Percentiles rank a stretch among this genome's conserved stretches.
Evolutionary conservation across 352 stramenopile genomes (phyloP).

Genomic region (Pilasporangium apinafurcum): DNA sequence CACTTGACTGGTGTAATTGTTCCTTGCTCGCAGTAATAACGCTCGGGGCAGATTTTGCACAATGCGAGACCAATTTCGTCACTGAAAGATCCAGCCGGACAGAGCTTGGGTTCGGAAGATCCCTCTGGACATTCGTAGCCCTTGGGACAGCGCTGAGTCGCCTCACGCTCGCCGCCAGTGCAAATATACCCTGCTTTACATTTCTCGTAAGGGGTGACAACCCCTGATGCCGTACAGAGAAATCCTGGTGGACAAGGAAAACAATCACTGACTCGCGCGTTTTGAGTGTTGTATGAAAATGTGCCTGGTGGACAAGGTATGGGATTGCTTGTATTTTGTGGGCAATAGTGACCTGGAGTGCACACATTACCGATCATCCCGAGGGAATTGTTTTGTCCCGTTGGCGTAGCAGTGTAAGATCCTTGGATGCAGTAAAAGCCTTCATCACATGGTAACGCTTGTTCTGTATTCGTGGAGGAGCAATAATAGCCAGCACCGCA

Average conservation of each 20-base stretch:
- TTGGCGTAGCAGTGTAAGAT: slow-evolving; percentile 70
- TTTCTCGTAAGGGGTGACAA: slow-evolving; percentile 28
- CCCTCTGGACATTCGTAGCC: slow-evolving; percentile 73
- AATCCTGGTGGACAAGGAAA: slow-evolving; percentile 55
- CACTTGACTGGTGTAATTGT: slow-evolving; percentile 41
- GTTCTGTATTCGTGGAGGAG: slow-evolving; percentile 63
- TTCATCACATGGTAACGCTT: slow-evolving; percentile 56
- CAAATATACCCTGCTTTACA: slow-evolving; percentile 63
- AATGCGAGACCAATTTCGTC: slow-evolving; percentile 37
- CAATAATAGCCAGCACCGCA: slow-evolving; percentile 80
- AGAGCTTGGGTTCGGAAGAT: slow-evolving; percentile 42
- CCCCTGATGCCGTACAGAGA: slow-evolving; percentile 51
- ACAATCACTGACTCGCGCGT: slow-evolving; percentile 51
- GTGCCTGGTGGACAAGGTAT: slow-evolving; percentile 72
- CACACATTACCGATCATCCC: slow-evolving; percentile 73
- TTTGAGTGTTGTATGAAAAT: slow-evolving; percentile 63
- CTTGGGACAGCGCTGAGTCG: slow-evolving; percentile 45
- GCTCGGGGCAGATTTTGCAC: slow-evolving; percentile 72
- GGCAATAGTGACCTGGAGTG: slow-evolving; percentile 72
- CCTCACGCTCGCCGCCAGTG: slow-evolving; percentile 41
- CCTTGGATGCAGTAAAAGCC: slow-evolving; percentile 89
- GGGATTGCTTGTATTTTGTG: slow-evolving; percentile 65
- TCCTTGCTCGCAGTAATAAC: slow-evolving; percentile 59
- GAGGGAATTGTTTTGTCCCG: slow-evolving; percentile 62
- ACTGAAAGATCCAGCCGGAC: slow-evolving; percentile 58